Conservation (phyloP, 169 alveolate species). For the Eimeria brunetti region DNA sequence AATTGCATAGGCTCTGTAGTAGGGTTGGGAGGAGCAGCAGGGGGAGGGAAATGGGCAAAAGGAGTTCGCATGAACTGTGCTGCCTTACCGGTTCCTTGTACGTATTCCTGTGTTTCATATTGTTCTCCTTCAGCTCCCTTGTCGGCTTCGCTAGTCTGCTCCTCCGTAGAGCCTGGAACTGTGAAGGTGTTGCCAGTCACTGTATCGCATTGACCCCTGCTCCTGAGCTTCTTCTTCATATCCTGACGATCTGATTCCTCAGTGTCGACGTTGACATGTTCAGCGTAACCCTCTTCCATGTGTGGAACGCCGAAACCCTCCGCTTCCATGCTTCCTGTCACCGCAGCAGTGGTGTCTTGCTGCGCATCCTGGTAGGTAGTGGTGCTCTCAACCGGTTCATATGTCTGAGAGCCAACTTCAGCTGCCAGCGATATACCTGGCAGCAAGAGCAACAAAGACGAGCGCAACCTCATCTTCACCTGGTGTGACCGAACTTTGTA, state of each 20-base stretch:
- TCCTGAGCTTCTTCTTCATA: conserved; percentile 15
- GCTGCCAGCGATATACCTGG: conserved; percentile 60
- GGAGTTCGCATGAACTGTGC: neutral
- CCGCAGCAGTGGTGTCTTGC: neutral
- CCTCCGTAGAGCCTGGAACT: conserved; percentile 18
- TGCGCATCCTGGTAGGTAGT: conserved; percentile 6
- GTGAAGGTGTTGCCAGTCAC: conserved; percentile 4
- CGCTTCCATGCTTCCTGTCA: conserved; percentile 27
- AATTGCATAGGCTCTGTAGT: neutral
- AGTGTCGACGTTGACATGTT: neutral
- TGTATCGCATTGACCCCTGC: conserved; percentile 51
- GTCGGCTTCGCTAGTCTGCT: neutral
- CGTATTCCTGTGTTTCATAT: neutral
- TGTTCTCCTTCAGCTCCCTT: conserved; percentile 2
- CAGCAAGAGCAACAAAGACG: conserved; percentile 49
- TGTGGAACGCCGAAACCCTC: conserved; percentile 42
- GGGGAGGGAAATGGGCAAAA: neutral
- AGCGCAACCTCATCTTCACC: conserved; percentile 52
- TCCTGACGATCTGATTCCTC: conserved; percentile 4
- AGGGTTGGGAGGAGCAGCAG: conserved; percentile 13
- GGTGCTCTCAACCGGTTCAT: conserved; percentile 19
- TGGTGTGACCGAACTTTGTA: conserved; percentile 6
- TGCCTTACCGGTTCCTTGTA: conserved; percentile 5
- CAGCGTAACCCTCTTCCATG: conserved; percentile 3
- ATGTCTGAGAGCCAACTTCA: conserved; percentile 4